Evolutionary conservation across 2,329 filamentous ascomycete species (phyloP), one percentile per base, ranked within the genome.

Genomic region (Helotiales sp.): DNA sequence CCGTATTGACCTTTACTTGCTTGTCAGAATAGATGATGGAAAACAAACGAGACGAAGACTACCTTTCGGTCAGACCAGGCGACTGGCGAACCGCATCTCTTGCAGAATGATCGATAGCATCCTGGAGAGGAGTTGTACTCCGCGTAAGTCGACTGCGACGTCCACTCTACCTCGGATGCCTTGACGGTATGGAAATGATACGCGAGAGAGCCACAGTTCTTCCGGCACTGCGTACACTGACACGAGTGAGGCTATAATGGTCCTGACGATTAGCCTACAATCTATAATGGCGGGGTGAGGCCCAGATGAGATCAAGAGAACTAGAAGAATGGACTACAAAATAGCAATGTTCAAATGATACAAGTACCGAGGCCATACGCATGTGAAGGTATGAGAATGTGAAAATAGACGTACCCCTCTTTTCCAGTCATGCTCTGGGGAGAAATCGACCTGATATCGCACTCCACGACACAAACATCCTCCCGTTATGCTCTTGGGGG

Each of bases 191-290:
- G 80, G 58, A 79, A 75, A 64, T 78, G 75, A 68, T 81, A 78
- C 71, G 85, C 75, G 62, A 87, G 79, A 3, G 80, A 74, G 61
- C 84, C 84, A 7, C 82, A 82, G 67, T 82, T 80, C 65, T 83
- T 83, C 73, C 85, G 84, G 75, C 84, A 86, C 73, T 86, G 84
- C 6, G 82, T 83, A 77, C 85, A 87, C 71, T 87, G 84, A 73
- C 85, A 87, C 6, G 82, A 84, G 54, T 76, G 74, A 67, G 79
- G 78, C 82, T 84, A 68, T 37, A 58, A 45, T 20, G 49, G 40
- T 43, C 15, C 26, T 47, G 24, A 40, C n/a, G 32, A 49, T 52
- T 22, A 34, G 49, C 8, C 3, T 6, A 22, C 32, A 49, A 37
- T 43, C 37, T 40, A 20, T 34, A 50, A n/a, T 15, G 13, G n/a